Evolutionary conservation across 345 rosid genomes (phyloP), one percentile per base, ranked within the genome.

Genomic region (Capsella bursapastoris): DNA sequence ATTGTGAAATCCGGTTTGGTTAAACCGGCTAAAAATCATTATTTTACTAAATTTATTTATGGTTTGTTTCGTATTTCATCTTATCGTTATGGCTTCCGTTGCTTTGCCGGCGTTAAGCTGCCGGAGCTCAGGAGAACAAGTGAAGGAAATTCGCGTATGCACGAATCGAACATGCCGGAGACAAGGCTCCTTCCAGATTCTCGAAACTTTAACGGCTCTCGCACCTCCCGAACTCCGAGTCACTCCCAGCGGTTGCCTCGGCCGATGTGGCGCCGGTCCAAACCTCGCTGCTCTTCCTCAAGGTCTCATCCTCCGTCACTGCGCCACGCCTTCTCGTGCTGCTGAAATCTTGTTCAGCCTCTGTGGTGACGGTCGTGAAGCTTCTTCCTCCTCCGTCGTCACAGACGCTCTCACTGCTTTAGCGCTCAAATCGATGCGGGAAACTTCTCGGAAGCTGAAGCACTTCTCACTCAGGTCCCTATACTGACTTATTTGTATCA

Each of bases 261-360:
- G 97, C 72, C 86, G 90, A 3, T 93, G 97, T 77, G 96, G 97
- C 47, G 73, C 94, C 7, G 98, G 98, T 22, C 97, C 98, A 15
- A 93, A 93, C 81, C 80, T 89, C 68, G 91, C 73, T 53, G 70
- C 87, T 58, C 85, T 93, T 7, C 97, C 98, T 22, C 79, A 80
- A 50, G 97, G 87, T 43, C 66, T 85, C 70, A 25, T 88, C 60
- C 73, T 89, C 27, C 73, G 85, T 13, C 96, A 91, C 74, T 89
- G 96, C 67, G 85, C 84, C 70, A 93, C 98, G 2, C 82, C 92
- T 11, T 82, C 91, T 11, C 74, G 82, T 57, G 92, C 96, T 25
- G 89, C 92, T 4, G 87, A 86, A 56, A 56, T 90, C 44, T 18
- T 89, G 69, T 57, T 67, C 65, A 70, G 50, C 15, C 72, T 82